A percentile compares a stretch with the other conserved stretches of the same genome.
Evolutionary conservation across 202 grass and related monocot species (phyloP).

Genomic region (Cymbopogon flexuosus): DNA sequence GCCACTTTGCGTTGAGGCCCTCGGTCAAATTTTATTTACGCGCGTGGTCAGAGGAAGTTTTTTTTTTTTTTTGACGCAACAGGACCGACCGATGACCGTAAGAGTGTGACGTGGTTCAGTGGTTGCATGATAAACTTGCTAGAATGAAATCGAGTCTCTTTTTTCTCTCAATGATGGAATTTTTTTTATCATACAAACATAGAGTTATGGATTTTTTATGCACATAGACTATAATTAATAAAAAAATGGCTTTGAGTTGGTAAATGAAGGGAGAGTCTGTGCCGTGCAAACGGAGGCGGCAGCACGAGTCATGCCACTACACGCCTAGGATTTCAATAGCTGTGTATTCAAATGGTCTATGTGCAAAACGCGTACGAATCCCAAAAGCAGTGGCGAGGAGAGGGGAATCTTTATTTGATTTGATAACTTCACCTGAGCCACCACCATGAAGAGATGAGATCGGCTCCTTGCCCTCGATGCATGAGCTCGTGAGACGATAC

Average conservation of each 20-base stretch:
- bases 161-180: no score
- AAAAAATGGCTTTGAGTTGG: not conserved
- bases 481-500: not conserved
- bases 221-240: not conserved
- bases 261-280: not conserved
- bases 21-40: not conserved
- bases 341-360: not conserved
- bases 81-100: no score
- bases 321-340: not conserved
- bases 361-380: not conserved
- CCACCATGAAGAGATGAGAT: not conserved
- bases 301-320: constrained; percentile 21
- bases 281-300: not conserved
- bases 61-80: no score
- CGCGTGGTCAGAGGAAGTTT: not conserved
- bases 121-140: not conserved
- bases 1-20: not conserved
- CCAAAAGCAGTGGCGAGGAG: not conserved
- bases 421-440: not conserved
- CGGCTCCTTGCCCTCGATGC: not conserved
- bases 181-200: no score
- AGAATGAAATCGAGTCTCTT: no score
- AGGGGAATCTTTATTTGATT: not conserved
- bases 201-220: no score
- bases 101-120: not conserved